These are phyloP conservation scores for Penicillium oxalicum DNA, from an alignment of 2,329 filamentous ascomycete genomes.

Conservation along the genomic window DNA sequence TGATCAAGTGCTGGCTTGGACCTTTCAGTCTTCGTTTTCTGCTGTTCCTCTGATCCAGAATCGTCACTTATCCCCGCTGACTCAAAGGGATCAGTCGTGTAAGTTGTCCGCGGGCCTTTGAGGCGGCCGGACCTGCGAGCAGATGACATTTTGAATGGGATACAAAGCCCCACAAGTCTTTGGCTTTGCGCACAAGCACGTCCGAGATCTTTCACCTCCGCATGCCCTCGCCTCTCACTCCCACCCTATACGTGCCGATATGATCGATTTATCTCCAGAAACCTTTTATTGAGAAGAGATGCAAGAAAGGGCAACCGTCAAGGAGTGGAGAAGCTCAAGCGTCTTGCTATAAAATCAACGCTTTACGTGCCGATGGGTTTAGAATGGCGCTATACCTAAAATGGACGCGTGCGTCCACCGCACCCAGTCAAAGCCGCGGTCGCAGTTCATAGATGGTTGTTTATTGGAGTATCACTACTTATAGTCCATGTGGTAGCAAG, in stretches of 20 bases:
- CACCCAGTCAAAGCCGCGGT: background rate
- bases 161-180: background rate
- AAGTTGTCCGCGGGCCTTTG: slow-evolving; percentile 27
- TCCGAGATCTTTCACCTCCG: no score
- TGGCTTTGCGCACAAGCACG: background rate
- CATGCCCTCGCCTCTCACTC: no score
- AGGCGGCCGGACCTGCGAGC: slow-evolving; percentile 32
- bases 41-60: slow-evolving; percentile 17
- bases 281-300: no score
- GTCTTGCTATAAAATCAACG: background rate
- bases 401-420: background rate
- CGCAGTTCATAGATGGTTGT: background rate
- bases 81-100: slow-evolving; percentile 34
- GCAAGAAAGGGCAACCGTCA: no score
- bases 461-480: no score
- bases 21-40: slow-evolving; percentile 10
- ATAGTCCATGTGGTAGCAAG: no score
- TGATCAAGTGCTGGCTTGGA: slow-evolving; percentile 11
- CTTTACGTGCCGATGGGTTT: slow-evolving; percentile 1
- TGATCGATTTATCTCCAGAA: no score
- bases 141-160: slow-evolving; percentile 18
- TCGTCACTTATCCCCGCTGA: slow-evolving; percentile 28
- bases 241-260: no score
- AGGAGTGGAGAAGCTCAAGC: no score
- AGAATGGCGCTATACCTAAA: slow-evolving; percentile 9